Conservation (phyloP, 2,329 filamentous ascomycete genomes). For the Ceratocystis cacaofunesta region DNA sequence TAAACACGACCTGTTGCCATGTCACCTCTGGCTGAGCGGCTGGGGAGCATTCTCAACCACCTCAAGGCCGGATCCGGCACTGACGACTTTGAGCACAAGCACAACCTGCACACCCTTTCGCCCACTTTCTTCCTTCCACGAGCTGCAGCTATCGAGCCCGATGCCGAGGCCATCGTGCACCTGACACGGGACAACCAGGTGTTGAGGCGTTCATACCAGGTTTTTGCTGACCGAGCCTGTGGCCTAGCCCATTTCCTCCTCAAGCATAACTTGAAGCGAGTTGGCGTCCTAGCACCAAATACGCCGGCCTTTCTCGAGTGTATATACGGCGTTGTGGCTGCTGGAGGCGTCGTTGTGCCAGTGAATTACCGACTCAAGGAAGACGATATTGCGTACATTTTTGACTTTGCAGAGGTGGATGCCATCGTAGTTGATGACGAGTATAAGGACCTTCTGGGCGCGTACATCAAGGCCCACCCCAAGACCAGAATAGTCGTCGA, state of each 20-base stretch:
- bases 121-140: constrained; percentile 79
- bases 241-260: constrained; percentile 79
- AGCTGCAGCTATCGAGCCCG: constrained; percentile 74
- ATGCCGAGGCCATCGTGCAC: constrained; percentile 74
- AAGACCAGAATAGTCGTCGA: constrained; percentile 63
- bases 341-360: constrained; percentile 61
- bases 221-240: constrained; percentile 71
- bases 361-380: constrained; percentile 52
- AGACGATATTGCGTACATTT: constrained; percentile 82
- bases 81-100: constrained; percentile 27
- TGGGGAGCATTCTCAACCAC: constrained; percentile 42
- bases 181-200: constrained; percentile 61
- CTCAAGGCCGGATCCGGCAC: constrained; percentile 22
- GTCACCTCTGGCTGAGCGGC: constrained; percentile 46
- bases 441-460: constrained; percentile 53
- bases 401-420: constrained; percentile 75
- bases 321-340: constrained; percentile 74
- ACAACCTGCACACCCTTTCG: constrained; percentile 63
- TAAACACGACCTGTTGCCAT: background rate
- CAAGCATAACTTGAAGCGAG: constrained; percentile 56
- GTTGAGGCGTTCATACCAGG: constrained; percentile 61
- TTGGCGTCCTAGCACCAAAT: constrained; percentile 81
- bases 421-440: constrained; percentile 76
- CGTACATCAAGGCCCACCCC: constrained; percentile 46
- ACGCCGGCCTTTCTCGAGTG: constrained; percentile 88